These are phyloP conservation scores for Gardenia jasminoides DNA, from an alignment of 257 asterid species.

Conservation along the genomic window DNA sequence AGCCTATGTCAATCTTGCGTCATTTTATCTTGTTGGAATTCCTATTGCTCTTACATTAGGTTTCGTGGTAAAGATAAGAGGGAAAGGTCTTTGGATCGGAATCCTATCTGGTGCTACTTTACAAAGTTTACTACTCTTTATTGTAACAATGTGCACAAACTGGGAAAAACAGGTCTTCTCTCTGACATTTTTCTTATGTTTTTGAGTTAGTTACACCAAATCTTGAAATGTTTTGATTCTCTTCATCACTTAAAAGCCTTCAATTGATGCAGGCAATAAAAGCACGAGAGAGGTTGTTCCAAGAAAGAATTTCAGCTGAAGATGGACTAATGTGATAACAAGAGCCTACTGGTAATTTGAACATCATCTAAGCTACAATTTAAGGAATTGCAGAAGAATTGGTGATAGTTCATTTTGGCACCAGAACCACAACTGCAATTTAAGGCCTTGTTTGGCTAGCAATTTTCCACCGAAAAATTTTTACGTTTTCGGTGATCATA, in stretches of 20 bases:
- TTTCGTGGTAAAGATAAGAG: slow-evolving; percentile 34
- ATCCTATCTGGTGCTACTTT: slow-evolving; percentile 35
- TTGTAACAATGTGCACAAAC: slow-evolving; percentile 39
- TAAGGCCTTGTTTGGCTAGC: no score
- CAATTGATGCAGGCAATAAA: slow-evolving; percentile 17
- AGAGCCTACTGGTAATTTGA: not conserved
- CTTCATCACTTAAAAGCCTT: not conserved
- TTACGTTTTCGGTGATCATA: no score
- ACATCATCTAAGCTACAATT: not conserved
- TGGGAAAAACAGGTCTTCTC: slow-evolving; percentile 35
- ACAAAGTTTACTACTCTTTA: slow-evolving; percentile 34
- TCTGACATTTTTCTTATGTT: not conserved
- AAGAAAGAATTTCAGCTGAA: slow-evolving; percentile 8
- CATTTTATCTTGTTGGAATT: slow-evolving; percentile 47
- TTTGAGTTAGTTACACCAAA: not conserved
- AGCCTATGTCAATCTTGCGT: slow-evolving; percentile 52
- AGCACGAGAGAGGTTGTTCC: slow-evolving; percentile 30
- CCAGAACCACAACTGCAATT: not conserved
- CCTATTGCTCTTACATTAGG: slow-evolving; percentile 44
- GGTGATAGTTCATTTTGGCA: no score
- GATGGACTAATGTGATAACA: not conserved
- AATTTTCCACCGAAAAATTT: no score
- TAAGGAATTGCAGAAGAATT: not conserved
- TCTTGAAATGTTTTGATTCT: not conserved
- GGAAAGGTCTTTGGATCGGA: slow-evolving; percentile 60